Percentiles rank a stretch among this genome's conserved stretches.
Conservation (phyloP, 306 rosid species). For the Cucurbita maxima region DNA sequence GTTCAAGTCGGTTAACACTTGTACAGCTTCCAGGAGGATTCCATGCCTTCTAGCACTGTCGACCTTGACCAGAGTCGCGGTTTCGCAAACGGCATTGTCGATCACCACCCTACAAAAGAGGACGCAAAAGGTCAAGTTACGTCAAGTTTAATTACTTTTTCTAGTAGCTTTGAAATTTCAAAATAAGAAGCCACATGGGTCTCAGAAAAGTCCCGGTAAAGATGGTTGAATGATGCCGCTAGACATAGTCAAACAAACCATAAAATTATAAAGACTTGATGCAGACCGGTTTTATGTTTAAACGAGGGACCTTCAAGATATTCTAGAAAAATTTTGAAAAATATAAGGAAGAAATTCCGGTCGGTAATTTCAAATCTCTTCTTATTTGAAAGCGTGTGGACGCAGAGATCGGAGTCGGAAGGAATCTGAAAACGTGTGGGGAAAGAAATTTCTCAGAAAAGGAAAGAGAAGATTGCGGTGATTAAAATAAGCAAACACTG, state of each 20-base stretch:
- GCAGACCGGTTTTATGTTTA: neutral
- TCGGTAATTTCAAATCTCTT: neutral
- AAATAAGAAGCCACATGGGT: neutral
- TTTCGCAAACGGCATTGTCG: conserved; percentile 72
- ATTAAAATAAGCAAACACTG: neutral
- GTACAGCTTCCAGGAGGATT: conserved; percentile 78
- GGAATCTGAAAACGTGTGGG: conserved; percentile 5
- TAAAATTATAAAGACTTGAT: neutral
- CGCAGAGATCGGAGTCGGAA: conserved; percentile 4
- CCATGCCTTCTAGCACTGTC: conserved; percentile 88
- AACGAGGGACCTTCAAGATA: neutral
- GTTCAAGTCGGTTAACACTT: conserved; percentile 68
- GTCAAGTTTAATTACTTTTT: neutral
- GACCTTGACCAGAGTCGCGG: conserved; percentile 81
- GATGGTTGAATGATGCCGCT: neutral
- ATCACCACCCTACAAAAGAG: conserved; percentile 62
- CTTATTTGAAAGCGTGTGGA: neutral
- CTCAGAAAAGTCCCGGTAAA: conserved; percentile 1
- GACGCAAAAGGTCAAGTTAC: conserved; percentile 13
- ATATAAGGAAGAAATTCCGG: neutral
- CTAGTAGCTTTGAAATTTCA: neutral
- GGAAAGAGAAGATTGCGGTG: conserved; percentile 1
- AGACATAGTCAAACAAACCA: conserved; percentile 5
- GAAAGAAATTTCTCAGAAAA: conserved; percentile 3
- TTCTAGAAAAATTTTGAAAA: neutral